Base-by-base conservation (phyloP, 164 flowering plant species). In the Berberis vulgaris region DNA sequence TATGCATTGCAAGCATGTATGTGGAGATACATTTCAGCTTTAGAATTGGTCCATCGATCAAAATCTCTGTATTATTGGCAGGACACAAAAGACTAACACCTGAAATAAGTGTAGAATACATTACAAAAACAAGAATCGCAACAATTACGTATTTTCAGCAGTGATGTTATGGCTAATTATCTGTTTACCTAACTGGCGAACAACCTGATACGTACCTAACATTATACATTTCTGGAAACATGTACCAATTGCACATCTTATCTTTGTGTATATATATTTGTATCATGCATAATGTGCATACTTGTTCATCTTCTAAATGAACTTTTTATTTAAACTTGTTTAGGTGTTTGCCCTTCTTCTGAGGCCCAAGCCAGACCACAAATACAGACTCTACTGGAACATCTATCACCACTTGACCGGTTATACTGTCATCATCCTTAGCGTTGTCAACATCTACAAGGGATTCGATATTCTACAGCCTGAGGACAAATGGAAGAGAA, bases 341-440 rank as follows among this genome's bases (percentile, higher is more conserved):
- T 47, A 87, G 94, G 78, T 86, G 58, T 86, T 89, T 72, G 96
- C 94, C 4, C 54, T 89, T 84, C 83, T 87, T 56, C 63, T 87
- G 72, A 87, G 96, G 79, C 96, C 96, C 1, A 82, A 86, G 74
- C 77, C 77, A 67, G 91, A 89, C 63, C 88, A 89, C 87, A 89
- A 89, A 63, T 80, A 68, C 77, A 76, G 96, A 68, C 38, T 81
- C 9, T 87, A 82, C 73, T 89, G 96, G 96, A 87, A 83, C 73
- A 70, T 86, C 42, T 89, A 89, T 78, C 96, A 89, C 71, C 85
- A 80, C 45, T 6, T 69, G 1, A 49, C 76, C 1, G 96, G 96
- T 12, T 89, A 87, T 72, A 0, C 77, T 0, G 78, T 80, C 41
- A 80, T 89, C 43, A 54, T 76, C 52, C 73, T 86, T 39, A 79